phyloP scores from a whole-genome alignment of 495 filamentous ascomycete species.

The Lasiosphaeriaceae sp. region DNA sequence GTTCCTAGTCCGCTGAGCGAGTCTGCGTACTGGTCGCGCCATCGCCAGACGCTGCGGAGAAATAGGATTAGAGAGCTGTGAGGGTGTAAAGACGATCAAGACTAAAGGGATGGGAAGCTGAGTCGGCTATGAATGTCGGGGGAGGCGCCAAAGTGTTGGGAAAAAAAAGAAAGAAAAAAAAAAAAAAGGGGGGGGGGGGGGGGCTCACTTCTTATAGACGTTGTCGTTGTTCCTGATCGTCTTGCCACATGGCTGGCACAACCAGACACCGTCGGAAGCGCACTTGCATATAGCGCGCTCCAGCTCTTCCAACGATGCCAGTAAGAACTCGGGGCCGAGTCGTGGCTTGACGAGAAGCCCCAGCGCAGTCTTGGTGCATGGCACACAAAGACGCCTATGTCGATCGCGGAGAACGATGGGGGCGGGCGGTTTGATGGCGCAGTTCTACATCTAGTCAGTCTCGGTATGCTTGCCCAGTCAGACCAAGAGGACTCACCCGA shows the following conservation, averaged over 20 bases:
- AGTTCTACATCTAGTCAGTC: constrained; percentile 57
- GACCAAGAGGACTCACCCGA: constrained; percentile 51
- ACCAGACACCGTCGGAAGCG: constrained; percentile 58
- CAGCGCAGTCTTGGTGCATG: constrained; percentile 66
- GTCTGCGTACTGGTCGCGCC: constrained; percentile 80
- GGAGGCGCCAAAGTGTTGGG: no score
- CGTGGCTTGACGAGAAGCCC: constrained; percentile 34
- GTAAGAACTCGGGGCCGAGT: constrained; percentile 20
- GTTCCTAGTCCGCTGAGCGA: constrained; percentile 77
- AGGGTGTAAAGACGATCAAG: neutral
- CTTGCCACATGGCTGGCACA: constrained; percentile 76
- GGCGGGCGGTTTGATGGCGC: constrained; percentile 72
- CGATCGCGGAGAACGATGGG: constrained; percentile 58
- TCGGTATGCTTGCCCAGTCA: neutral
- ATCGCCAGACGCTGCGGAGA: constrained; percentile 69
- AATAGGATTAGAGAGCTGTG: neutral
- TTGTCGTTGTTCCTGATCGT: constrained; percentile 63
- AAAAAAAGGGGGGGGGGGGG: neutral
- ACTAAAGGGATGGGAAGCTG: no score
- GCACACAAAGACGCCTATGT: constrained; percentile 72
- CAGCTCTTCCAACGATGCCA: constrained; percentile 39
- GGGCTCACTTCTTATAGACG: constrained; percentile 57
- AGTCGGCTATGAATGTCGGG: no score
- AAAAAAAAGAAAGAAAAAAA: neutral
- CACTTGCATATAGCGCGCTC: constrained; percentile 67